Evolutionary conservation across 805 yeast genomes (phyloP), one percentile per base, ranked within the genome.

Genomic region (Cyberlindnera lachancei): DNA sequence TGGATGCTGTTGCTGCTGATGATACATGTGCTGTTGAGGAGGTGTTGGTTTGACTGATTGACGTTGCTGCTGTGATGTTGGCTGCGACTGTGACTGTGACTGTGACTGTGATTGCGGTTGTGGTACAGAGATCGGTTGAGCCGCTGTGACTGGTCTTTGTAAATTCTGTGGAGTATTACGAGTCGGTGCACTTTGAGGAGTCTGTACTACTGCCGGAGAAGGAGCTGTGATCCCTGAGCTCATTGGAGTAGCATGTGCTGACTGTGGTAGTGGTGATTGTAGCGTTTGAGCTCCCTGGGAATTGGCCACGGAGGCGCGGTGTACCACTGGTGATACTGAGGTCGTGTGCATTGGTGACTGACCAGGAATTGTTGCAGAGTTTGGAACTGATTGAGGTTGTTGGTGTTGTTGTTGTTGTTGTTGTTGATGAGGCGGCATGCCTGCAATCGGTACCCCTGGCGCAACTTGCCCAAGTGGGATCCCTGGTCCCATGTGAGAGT

Each of bases 231-330:
- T 21, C 1, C 35, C 38, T 12, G 32, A 16, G 17, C 25, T 30
- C 14, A 35, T 28, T 16, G 50, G 45, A 9, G 48, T 45, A 9
- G 33, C 40, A 16, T 38, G 28, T 3, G 38, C 27, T 4, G 46
- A 37, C 17, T 47, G 48, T 7, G 44, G 42, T 10, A 43, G 18
- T n/a, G 51, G 51, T 5, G 51, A 46, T 21, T 46, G 51, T 7
- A 46, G 24, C 5, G 44, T 8, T 23, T 32, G 41, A 8, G 31
- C 36, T 13, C 36, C 38, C 15, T 32, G 39, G 4, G 24, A 23
- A 20, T 28, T 28, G 18, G 15, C 20, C 6, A 29, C 16, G 9
- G 31, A 29, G n/a, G 21, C 31, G 16, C 31, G 25, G 15, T 29
- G 25, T 10, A 17, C 20, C 19, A 21, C 15, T 8, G 30, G 30